Conservation (phyloP, 768 basidiomycete species). For the Coprinellus aureogranulatus region DNA sequence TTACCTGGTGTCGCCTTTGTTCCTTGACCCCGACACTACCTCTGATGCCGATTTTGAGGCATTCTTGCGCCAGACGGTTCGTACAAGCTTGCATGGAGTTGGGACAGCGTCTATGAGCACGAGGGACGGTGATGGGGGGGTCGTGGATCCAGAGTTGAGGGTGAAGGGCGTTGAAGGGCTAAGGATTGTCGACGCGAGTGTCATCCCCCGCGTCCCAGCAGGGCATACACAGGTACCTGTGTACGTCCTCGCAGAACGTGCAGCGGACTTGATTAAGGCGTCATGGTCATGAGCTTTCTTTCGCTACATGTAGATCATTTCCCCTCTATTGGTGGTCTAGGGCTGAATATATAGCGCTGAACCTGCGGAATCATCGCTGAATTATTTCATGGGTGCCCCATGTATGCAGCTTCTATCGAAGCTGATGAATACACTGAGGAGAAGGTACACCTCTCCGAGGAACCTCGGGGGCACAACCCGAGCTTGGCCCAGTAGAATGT, state of each 20-base stretch:
- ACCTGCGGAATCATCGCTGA: no score
- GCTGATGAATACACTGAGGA: no score
- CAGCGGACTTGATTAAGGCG: constrained; percentile 4
- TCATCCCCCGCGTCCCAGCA: constrained; percentile 14
- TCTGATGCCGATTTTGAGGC: constrained; percentile 6
- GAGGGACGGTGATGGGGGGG: constrained; percentile 24
- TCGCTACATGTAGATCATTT: no score
- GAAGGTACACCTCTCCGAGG: no score
- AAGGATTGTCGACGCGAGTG: constrained; percentile 37
- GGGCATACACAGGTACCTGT: constrained; percentile 11
- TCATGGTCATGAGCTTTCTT: no score
- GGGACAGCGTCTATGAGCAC: constrained; percentile 33
- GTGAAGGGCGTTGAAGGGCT: constrained; percentile 34
- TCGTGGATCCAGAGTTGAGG: constrained; percentile 34
- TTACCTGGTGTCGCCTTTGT: constrained; percentile 1
- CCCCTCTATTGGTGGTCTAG: no score
- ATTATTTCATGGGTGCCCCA: no score
- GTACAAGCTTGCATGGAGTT: constrained; percentile 28
- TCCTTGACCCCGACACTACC: not conserved
- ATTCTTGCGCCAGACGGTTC: constrained; percentile 19
- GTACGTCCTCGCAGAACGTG: constrained; percentile 11
- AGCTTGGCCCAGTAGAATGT: no score
- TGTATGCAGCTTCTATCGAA: no score
- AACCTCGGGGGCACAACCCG: no score
- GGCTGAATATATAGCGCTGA: no score